Evolutionary conservation across 129 eudicot genomes (phyloP).

Genomic region (Calendula officinalis): DNA sequence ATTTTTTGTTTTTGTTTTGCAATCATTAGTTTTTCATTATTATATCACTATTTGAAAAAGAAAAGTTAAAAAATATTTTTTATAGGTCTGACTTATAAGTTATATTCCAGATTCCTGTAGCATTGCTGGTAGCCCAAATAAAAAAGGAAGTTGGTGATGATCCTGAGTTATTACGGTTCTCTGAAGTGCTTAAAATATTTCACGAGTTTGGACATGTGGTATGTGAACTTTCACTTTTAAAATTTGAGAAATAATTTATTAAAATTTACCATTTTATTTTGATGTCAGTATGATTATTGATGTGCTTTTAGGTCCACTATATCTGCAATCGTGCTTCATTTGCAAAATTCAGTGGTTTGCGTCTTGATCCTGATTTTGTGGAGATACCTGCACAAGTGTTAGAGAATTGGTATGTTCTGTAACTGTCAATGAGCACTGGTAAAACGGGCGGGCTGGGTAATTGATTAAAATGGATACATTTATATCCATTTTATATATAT

Average conservation of each 20-base stretch:
- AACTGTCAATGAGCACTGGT: background rate
- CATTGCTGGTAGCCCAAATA: conserved; percentile 65
- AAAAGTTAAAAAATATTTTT: background rate
- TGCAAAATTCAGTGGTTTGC: conserved; percentile 86
- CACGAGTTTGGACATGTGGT: conserved; percentile 99
- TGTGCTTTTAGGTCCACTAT: conserved; percentile 65
- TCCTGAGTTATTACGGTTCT: conserved; percentile 70
- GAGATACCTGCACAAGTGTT: conserved; percentile 85
- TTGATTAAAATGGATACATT: background rate
- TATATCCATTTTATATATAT: background rate
- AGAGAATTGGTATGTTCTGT: conserved; percentile 69
- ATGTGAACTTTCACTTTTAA: conserved; percentile 36
- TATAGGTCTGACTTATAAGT: conserved; percentile 20
- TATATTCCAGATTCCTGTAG: conserved; percentile 73
- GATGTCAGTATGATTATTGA: conserved; percentile 9
- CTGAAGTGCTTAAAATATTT: conserved; percentile 81
- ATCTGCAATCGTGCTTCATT: conserved; percentile 83
- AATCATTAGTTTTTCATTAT: background rate
- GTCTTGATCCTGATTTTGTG: conserved; percentile 91
- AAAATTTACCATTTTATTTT: conserved; percentile 1
- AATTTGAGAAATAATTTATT: background rate
- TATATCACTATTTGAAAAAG: too few relatives aligned
- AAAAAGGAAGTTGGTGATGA: conserved; percentile 63
- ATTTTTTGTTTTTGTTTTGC: background rate
- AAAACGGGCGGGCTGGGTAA: background rate